A percentile compares a stretch with the other conserved stretches of the same genome.
phyloP scores from a whole-genome alignment of 2,329 filamentous ascomycete species.

The Pseudogymnoascus sp. region DNA sequence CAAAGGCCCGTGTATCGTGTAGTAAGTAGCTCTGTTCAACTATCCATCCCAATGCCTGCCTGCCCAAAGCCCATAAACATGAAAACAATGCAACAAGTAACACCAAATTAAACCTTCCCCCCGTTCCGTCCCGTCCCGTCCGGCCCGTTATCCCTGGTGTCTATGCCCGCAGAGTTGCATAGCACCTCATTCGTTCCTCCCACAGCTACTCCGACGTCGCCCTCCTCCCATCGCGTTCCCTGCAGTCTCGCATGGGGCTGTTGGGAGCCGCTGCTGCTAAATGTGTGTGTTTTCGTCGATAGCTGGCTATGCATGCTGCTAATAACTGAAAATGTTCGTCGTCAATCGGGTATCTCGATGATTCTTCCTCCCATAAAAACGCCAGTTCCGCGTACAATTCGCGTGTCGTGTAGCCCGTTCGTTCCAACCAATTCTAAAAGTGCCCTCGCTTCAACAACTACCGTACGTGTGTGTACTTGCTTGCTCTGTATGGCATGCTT shows the following conservation, averaged over 20 bases:
- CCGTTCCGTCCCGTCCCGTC: too few relatives aligned
- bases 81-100: slow-evolving; percentile 2
- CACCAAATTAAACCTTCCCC: not conserved
- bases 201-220: not conserved
- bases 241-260: too few relatives aligned
- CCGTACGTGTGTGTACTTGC: not conserved
- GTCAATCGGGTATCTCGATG: slow-evolving; percentile 4
- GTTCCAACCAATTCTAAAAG: slow-evolving; percentile 1
- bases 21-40: not conserved
- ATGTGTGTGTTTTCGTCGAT: not conserved
- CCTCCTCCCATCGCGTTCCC: too few relatives aligned
- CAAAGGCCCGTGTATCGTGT: not conserved
- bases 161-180: not conserved
- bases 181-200: not conserved
- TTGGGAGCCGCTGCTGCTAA: not conserved
- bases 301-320: not conserved
- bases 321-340: not conserved
- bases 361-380: not conserved
- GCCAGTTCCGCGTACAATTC: not conserved
- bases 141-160: not conserved
- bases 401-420: not conserved
- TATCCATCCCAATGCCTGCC: not conserved
- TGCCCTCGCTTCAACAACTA: not conserved
- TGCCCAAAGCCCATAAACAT: not conserved
- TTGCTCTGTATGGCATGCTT: not conserved